Evolutionary conservation across 2,329 filamentous ascomycete genomes (phyloP), one percentile per base, ranked within the genome.

Genomic region (Pseudogymnoascus sp.): DNA sequence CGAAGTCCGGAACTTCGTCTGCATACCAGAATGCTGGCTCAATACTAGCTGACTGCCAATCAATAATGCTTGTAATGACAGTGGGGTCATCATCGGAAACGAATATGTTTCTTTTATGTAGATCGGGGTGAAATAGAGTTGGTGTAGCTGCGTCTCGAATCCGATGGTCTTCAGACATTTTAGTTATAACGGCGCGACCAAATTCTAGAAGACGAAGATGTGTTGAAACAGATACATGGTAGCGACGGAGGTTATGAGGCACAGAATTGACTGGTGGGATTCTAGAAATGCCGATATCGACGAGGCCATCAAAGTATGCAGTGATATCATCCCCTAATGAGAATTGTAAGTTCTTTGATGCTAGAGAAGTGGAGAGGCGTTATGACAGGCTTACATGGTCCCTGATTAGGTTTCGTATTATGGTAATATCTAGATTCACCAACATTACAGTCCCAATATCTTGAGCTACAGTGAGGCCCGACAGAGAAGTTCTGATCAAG

Each of bases 31-130:
- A 78, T 39, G 73, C 71, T 60, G 75, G 75, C 64, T 78, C 75
- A 62, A 78, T 71, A 66, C 72, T 74, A 45, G 71, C 66, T 1
- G 73, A 74, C 67, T 79, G 76, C 76, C 75, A 79, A 66, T 79
- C 76, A 14, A 79, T 76, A 14, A 79, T 74, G 11, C 69, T 71
- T 5, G 75, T 73, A 5, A 79, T 68, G 18, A 70, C 62, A 26
- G 72, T 72, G 12, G 76, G 74, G 61, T 78, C 70, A 7, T 75
- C 71, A 59, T 74, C 70, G 5, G 73, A 76, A 57, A 79, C 72
- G 64, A 77, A 78, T 23, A 79, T 76, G 66, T 78, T 79, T 64
- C 74, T 69, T 69, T 73, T 75, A 66, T 78, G 72, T 40, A 78
- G 64, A 67, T 79, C 76, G 12, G 74, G 72, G 63, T 79, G 76